Base-by-base conservation (phyloP, 495 filamentous ascomycete species). In the Neurospora terricola region DNA sequence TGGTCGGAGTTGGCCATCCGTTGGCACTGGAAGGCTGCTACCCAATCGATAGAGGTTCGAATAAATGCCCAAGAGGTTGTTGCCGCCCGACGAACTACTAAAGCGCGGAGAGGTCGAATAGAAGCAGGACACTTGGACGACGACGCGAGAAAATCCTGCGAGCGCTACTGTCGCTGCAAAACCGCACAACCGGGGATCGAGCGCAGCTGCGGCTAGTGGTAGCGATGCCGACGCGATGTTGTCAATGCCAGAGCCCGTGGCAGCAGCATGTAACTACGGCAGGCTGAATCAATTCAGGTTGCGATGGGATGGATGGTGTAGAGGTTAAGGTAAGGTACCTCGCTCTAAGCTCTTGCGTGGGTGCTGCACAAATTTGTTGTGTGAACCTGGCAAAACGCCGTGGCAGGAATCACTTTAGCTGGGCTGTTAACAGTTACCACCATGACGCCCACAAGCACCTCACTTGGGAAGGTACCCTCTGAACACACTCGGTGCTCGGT, bases 1-100 rank as follows among this genome's bases (percentile, higher is more conserved):
- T 76, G 80, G 75, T 83, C 83, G 75, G 84, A 81, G 79, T 85
- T 82, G 80, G 85, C 87, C 87, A 88, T 88, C 80, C 84, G 83
- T 82, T 72, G 74, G 69, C 74, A 70, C 74, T 9, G 69, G 18
- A 16, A 73, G 73, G 45, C 10, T 69, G 54, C 27, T 36, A 66
- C 6, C 54, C 54, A 66, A 66, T 34, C 27, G 54, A 34, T 9
- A 18, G 23, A 18, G 54, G 23, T 36, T 66, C 14, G 27, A 66
- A 59, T 23, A 27, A 66, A 66, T 66, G 54, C 54, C 54, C 54
- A 66, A 34, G 14, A 66, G 54, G 54, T 36, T 66, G 27, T 66
- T 66, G 54, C 54, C 54, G 27, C 54, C 54, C 30, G 54, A 66
- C 54, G 54, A 18, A 66, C 12, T 66, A 66, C 54, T 66, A 36